Percentiles rank a stretch among this genome's conserved stretches.
These are phyloP conservation scores for Colletotrichum abscissum DNA, from an alignment of 2,329 filamentous ascomycete species.

Conservation along the genomic window DNA sequence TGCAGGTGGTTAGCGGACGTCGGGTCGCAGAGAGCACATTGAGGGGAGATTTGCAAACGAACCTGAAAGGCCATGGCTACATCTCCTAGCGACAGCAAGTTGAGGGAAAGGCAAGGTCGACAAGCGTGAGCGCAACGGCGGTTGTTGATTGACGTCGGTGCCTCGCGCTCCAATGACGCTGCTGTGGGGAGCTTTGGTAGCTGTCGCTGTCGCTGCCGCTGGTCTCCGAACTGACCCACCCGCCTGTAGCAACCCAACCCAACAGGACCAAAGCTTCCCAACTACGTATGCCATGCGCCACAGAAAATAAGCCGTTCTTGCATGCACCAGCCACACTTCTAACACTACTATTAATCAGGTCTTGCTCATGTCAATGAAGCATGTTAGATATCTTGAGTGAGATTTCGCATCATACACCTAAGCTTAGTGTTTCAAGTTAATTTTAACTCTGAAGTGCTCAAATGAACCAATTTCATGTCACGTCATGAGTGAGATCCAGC, in stretches of 20 bases:
- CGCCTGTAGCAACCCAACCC: neutral
- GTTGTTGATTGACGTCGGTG: constrained; percentile 31
- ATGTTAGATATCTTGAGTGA: neutral
- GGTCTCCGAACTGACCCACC: neutral
- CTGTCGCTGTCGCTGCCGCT: constrained; percentile 21
- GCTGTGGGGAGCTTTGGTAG: constrained; percentile 38
- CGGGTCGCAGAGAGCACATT: neutral
- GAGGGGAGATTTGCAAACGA: neutral
- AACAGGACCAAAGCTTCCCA: neutral
- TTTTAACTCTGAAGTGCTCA: too few relatives aligned
- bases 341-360: neutral
- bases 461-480: too few relatives aligned
- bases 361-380: neutral
- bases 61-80: constrained; percentile 39
- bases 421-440: too few relatives aligned
- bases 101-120: neutral
- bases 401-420: too few relatives aligned
- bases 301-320: neutral
- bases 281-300: neutral
- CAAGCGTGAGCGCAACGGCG: neutral
- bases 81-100: constrained; percentile 22
- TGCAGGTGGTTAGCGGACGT: constrained; percentile 17
- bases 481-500: too few relatives aligned
- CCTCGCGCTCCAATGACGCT: constrained; percentile 42
- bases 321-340: neutral